Percentiles rank a stretch among this genome's conserved stretches.
These are phyloP conservation scores for Eucalyptus caleyi DNA, from an alignment of 345 rosid genomes.

Conservation along the genomic window DNA sequence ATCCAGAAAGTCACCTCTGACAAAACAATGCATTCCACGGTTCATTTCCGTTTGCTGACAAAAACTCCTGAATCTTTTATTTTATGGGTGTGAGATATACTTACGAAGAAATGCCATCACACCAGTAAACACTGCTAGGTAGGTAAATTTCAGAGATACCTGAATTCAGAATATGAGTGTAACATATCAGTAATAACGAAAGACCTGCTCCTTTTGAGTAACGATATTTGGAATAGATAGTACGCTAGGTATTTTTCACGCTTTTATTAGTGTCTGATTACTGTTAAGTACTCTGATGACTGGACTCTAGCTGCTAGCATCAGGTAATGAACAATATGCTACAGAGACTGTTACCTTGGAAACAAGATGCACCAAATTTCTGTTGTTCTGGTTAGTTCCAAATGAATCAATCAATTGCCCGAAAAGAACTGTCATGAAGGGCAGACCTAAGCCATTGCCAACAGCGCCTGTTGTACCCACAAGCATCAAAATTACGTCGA, in stretches of 20 bases:
- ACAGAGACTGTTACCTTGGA: conserved; percentile 31
- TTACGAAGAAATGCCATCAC: conserved; percentile 69
- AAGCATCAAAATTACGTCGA: conserved; percentile 49
- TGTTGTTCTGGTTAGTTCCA: conserved; percentile 34
- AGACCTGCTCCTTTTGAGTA: not conserved
- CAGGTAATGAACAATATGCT: not conserved
- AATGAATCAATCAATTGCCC: conserved; percentile 58
- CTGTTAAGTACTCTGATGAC: not conserved
- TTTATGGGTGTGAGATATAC: not conserved
- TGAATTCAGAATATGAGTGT: not conserved
- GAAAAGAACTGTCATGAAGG: conserved; percentile 67
- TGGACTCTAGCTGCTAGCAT: not conserved
- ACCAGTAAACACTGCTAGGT: conserved; percentile 60
- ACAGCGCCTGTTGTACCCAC: conserved; percentile 59
- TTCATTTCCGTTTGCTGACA: not conserved
- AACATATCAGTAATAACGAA: not conserved
- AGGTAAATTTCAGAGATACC: conserved; percentile 71
- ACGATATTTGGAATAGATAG: not conserved
- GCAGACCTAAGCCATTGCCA: conserved; percentile 61
- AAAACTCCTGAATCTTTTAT: not conserved
- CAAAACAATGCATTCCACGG: not conserved
- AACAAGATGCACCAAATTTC: conserved; percentile 19
- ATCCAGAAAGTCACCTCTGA: conserved; percentile 87
- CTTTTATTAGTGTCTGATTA: not conserved
- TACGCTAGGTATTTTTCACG: not conserved